phyloP scores from a whole-genome alignment of 306 rosid species.

The Cicer chorassanicum region DNA sequence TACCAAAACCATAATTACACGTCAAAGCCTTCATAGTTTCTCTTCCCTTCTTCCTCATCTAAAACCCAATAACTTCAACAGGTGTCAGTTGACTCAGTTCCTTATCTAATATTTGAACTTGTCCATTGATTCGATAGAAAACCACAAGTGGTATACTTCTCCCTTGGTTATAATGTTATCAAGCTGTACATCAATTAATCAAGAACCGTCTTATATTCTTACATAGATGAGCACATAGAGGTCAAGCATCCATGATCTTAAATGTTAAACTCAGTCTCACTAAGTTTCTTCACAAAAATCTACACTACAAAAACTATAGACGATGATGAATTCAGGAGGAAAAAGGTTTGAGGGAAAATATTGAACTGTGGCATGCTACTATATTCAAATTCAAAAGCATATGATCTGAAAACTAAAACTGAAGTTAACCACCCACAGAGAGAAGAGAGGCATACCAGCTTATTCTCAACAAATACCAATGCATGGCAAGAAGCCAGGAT shows the following conservation, averaged over 20 bases:
- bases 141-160: not conserved
- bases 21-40: not conserved
- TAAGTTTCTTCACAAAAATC: slow-evolving; percentile 34
- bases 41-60: not conserved
- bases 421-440: slow-evolving; percentile 17
- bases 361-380: slow-evolving; percentile 6
- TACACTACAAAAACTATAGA: slow-evolving; percentile 7
- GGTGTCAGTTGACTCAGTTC: not conserved
- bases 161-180: not conserved
- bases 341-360: slow-evolving; percentile 6
- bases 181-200: slow-evolving; percentile 23
- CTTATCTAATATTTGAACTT: not conserved
- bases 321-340: not conserved
- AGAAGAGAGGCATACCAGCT: slow-evolving; percentile 68
- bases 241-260: slow-evolving; percentile 1
- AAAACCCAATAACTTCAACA: not conserved
- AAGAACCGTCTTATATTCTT: slow-evolving; percentile 3
- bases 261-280: slow-evolving; percentile 9
- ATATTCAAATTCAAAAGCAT: slow-evolving; percentile 7
- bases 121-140: not conserved
- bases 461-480: slow-evolving; percentile 94
- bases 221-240: slow-evolving; percentile 7
- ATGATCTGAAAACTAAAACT: slow-evolving; percentile 10
- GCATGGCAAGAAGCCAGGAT: slow-evolving; percentile 99
- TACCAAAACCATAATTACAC: not conserved